These are phyloP conservation scores for Nicotiana benthamiana DNA, from an alignment of 257 asterid species.

Conservation along the genomic window DNA sequence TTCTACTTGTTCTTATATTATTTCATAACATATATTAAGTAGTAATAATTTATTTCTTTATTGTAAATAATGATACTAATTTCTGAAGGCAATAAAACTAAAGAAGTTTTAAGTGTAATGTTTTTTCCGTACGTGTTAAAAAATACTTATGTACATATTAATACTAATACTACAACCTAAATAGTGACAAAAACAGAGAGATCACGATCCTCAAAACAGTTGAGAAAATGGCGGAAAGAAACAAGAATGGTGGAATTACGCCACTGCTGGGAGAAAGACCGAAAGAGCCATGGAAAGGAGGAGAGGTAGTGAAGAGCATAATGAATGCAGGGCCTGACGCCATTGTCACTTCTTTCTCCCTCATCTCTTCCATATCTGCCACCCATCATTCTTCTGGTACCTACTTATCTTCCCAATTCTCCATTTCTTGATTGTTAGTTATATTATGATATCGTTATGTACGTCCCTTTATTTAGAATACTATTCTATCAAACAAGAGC, in stretches of 20 bases:
- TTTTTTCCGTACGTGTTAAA: too few relatives aligned
- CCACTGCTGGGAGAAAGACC: conserved; percentile 36
- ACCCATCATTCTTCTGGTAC: conserved; percentile 62
- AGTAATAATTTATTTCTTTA: too few relatives aligned
- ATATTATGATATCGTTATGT: neutral
- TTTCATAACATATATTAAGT: too few relatives aligned
- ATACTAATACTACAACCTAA: too few relatives aligned
- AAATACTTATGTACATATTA: too few relatives aligned
- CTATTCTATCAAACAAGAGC: too few relatives aligned
- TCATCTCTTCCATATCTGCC: conserved; percentile 70
- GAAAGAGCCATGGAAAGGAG: conserved; percentile 52
- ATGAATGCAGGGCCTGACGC: conserved; percentile 59
- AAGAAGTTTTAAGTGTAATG: too few relatives aligned
- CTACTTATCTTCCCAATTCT: neutral
- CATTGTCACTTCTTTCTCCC: conserved; percentile 54
- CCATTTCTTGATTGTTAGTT: neutral
- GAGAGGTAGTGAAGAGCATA: conserved; percentile 54
- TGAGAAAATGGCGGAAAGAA: conserved; percentile 25
- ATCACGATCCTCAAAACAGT: too few relatives aligned
- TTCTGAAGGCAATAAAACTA: too few relatives aligned
- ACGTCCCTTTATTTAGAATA: neutral
- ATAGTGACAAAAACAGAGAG: too few relatives aligned
- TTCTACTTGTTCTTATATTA: too few relatives aligned
- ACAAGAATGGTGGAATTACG: neutral
- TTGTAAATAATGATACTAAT: too few relatives aligned